phyloP scores from a whole-genome alignment of 192 early-diverging fungal species.

The Phycomyces nitens region DNA sequence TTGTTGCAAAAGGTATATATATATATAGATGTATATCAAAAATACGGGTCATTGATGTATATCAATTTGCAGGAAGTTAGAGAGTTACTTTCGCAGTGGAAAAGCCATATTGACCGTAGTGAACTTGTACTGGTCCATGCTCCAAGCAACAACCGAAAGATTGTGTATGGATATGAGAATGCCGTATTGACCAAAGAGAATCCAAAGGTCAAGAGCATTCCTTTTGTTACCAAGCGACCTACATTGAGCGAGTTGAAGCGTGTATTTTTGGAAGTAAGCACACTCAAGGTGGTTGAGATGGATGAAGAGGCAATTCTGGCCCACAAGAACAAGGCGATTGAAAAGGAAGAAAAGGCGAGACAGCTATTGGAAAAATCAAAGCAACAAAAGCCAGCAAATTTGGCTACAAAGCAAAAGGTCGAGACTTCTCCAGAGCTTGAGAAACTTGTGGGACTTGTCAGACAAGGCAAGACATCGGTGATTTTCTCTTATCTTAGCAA shows the following conservation, averaged over 20 bases:
- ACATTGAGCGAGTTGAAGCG: slow-evolving; percentile 67
- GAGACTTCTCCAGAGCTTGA: slow-evolving; percentile 35
- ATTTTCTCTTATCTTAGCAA: slow-evolving; percentile 54
- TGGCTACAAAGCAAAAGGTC: slow-evolving; percentile 6
- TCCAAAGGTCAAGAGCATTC: slow-evolving; percentile 59
- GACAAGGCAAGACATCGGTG: slow-evolving; percentile 59
- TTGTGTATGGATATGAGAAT: slow-evolving; percentile 49
- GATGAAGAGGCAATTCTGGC: slow-evolving; percentile 28
- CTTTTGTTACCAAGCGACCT: slow-evolving; percentile 77
- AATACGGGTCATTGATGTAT: not conserved
- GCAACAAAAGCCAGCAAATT: not conserved
- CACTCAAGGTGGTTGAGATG: slow-evolving; percentile 49
- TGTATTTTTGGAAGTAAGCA: slow-evolving; percentile 60
- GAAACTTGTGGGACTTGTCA: slow-evolving; percentile 55
- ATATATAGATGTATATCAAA: not conserved
- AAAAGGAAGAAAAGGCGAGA: slow-evolving; percentile 16
- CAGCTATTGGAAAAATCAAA: slow-evolving; percentile 11
- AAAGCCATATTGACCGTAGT: slow-evolving; percentile 51
- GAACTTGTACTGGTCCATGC: slow-evolving; percentile 78
- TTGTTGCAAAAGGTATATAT: slow-evolving; percentile 52
- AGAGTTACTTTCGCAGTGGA: slow-evolving; percentile 71
- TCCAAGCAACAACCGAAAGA: slow-evolving; percentile 51
- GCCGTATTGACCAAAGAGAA: slow-evolving; percentile 44
- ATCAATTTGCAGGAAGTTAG: slow-evolving; percentile 61
- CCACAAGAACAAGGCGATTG: slow-evolving; percentile 16